Conservation (phyloP, 768 basidiomycete genomes). For the Suillus subalutaceus region DNA sequence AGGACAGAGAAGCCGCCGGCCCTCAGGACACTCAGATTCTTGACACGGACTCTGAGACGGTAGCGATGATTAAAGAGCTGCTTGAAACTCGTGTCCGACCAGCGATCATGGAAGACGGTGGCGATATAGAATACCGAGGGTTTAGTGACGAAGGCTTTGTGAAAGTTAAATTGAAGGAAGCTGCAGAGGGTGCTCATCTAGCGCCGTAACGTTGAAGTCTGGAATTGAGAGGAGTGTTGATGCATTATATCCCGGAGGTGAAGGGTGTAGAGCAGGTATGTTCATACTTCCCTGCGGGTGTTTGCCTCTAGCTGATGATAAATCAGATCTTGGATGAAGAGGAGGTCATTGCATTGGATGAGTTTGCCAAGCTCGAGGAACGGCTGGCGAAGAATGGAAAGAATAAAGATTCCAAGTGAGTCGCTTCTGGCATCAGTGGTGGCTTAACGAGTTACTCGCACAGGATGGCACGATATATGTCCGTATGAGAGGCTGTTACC, state of each 20-base stretch:
- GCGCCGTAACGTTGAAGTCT: conserved; percentile 92
- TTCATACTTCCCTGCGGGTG: conserved; percentile 12
- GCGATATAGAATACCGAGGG: conserved; percentile 95
- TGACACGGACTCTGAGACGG: conserved; percentile 93
- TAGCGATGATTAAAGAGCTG: conserved; percentile 98
- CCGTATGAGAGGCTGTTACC: conserved; percentile 44
- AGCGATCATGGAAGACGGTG: conserved; percentile 98
- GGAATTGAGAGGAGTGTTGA: conserved; percentile 99
- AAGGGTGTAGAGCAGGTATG: conserved; percentile 87
- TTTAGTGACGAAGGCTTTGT: conserved; percentile 87
- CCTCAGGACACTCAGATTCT: conserved; percentile 93
- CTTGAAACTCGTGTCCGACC: conserved; percentile 94
- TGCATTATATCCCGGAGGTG: conserved; percentile 98
- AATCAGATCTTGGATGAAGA: conserved; percentile 85
- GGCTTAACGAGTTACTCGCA: conserved; percentile 16
- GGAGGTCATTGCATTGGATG: conserved; percentile 82
- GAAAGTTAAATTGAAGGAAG: conserved; percentile 90
- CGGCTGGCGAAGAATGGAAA: conserved; percentile 51
- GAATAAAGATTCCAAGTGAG: conserved; percentile 51
- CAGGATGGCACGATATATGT: conserved; percentile 87
- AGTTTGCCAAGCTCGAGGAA: conserved; percentile 87
- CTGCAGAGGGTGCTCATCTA: conserved; percentile 93
- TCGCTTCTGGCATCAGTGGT: conserved; percentile 22
- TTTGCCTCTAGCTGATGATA: conserved; percentile 15
- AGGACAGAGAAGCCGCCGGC: conserved; percentile 79